Conservation (phyloP, 176 grass and related monocot species). For the Rhynchospora pubera region DNA sequence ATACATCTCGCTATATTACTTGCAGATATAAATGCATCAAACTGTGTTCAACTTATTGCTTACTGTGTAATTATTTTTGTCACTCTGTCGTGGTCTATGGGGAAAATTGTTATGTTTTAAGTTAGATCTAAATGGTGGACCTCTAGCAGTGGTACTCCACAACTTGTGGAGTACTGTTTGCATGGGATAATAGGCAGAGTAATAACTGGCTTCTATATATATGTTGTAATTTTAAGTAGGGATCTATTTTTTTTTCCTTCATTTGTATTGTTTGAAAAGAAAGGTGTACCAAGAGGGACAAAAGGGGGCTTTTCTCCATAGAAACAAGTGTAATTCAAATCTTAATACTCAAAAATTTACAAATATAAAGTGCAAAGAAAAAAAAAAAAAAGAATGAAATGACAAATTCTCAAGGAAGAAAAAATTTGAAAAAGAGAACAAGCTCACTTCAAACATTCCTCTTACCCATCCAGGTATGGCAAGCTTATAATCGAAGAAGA, state of each 20-base stretch:
- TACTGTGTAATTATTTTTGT: neutral
- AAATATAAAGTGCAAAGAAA: neutral
- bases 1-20: neutral
- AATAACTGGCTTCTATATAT: neutral
- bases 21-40: neutral
- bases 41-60: neutral
- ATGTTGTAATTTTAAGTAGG: neutral
- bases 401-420: neutral
- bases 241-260: neutral
- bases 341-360: no score
- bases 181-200: neutral
- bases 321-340: neutral
- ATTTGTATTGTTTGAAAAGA: neutral
- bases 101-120: neutral
- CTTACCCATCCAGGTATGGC: constrained; percentile 30
- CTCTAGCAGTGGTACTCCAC: neutral
- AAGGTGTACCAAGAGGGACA: neutral
- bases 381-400: neutral
- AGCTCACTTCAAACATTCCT: neutral
- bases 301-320: neutral
- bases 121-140: neutral
- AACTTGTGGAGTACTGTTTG: neutral
- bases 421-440: neutral
- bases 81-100: neutral
- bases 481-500: constrained; percentile 99